Evolutionary conservation across 2,329 filamentous ascomycete genomes (phyloP).

Genomic region (Coniochaeta ligniaria): DNA sequence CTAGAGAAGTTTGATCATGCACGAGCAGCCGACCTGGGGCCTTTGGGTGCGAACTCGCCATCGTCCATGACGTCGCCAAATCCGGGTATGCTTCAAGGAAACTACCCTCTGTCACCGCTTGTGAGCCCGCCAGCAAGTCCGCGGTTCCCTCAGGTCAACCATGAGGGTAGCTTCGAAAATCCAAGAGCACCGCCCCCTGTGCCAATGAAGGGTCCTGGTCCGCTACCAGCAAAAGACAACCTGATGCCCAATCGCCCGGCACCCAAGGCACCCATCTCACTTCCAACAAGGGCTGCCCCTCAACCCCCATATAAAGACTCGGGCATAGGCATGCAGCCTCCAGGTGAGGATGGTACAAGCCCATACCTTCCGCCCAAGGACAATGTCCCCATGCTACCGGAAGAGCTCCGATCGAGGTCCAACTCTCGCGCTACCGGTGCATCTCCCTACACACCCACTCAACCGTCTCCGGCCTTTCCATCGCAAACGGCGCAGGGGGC

Average conservation of each 20-base stretch:
- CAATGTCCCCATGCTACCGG: conserved; percentile 51
- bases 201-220: conserved; percentile 47
- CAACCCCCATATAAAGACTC: conserved; percentile 57
- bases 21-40: conserved; percentile 48
- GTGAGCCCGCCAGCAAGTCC: conserved; percentile 77
- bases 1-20: conserved; percentile 96
- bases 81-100: conserved; percentile 45
- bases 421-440: conserved; percentile 56
- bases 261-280: conserved; percentile 71
- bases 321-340: conserved; percentile 53
- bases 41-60: conserved; percentile 30
- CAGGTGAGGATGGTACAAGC: conserved; percentile 46
- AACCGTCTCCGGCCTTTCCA: conserved; percentile 28
- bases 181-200: conserved; percentile 88
- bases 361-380: conserved; percentile 46
- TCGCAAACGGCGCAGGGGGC: conserved; percentile 29
- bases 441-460: conserved; percentile 40
- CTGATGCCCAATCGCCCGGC: conserved; percentile 78
- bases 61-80: conserved; percentile 35
- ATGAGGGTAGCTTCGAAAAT: conserved; percentile 95
- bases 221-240: conserved; percentile 44
- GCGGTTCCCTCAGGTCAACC: conserved; percentile 75
- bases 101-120: conserved; percentile 53
- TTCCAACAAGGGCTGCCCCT: conserved; percentile 50
- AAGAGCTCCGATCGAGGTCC: conserved; percentile 61